Conservation (phyloP, 805 yeast species). For the Ogataea siamensis region DNA sequence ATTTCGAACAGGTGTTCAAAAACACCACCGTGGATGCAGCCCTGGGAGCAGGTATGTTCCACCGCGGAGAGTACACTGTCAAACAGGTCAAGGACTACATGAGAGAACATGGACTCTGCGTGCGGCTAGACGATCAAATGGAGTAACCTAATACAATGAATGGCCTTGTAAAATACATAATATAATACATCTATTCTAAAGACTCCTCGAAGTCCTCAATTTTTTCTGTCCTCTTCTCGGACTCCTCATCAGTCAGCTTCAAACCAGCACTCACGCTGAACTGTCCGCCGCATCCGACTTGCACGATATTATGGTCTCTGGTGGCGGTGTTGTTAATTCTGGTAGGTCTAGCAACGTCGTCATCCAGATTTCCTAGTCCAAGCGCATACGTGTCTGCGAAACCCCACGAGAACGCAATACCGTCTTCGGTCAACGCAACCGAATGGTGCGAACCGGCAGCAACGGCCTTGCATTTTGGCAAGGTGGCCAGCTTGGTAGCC, state of each 20-base stretch:
- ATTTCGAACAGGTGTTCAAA: slow-evolving; percentile 83
- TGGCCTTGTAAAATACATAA: slow-evolving; percentile 1
- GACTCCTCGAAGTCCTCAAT: slow-evolving; percentile 49
- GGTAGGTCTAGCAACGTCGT: slow-evolving; percentile 84
- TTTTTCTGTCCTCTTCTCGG: slow-evolving; percentile 49
- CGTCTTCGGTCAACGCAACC: slow-evolving; percentile 78
- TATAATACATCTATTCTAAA: slow-evolving; percentile 15
- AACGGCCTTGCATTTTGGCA: slow-evolving; percentile 57
- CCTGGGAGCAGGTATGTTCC: slow-evolving; percentile 98
- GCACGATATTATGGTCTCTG: slow-evolving; percentile 62
- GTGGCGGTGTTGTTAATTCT: slow-evolving; percentile 94
- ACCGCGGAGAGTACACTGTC: slow-evolving; percentile 89
- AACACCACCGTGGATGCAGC: slow-evolving; percentile 92
- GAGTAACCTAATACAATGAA: slow-evolving; percentile 2
- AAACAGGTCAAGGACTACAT: slow-evolving; percentile 74
- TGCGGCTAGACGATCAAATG: slow-evolving; percentile 55
- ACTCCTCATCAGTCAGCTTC: slow-evolving; percentile 50
- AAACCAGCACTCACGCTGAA: slow-evolving; percentile 87
- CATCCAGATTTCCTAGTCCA: slow-evolving; percentile 84
- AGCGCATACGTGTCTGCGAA: slow-evolving; percentile 96
- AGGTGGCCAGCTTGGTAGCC: slow-evolving; percentile 64
- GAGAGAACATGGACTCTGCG: slow-evolving; percentile 58
- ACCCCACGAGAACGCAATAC: slow-evolving; percentile 93
- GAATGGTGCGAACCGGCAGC: slow-evolving; percentile 94
- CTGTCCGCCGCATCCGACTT: slow-evolving; percentile 95